Conservation (phyloP, 164 flowering plant species). For the Annona cherimola region DNA sequence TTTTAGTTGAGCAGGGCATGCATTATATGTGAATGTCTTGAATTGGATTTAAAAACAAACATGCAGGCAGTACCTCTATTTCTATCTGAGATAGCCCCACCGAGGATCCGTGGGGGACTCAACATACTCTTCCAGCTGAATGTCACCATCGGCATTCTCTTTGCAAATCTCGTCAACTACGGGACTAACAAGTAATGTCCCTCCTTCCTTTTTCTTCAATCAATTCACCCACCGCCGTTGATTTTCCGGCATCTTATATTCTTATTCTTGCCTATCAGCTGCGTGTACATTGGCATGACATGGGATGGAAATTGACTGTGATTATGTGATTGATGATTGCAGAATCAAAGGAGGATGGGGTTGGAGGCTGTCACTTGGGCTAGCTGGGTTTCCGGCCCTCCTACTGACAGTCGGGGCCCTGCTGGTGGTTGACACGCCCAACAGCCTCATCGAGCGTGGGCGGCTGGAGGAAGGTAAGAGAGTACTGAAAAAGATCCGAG, state of each 20-base stretch:
- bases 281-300: too few species aligned
- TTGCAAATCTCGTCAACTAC: conserved; percentile 87
- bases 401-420: conserved; percentile 69
- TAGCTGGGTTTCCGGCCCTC: conserved; percentile 78
- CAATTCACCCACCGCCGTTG: too few species aligned
- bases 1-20: too few species aligned
- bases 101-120: conserved; percentile 84
- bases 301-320: too few species aligned
- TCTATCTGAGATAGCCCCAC: conserved; percentile 94
- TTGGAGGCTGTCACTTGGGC: conserved; percentile 84
- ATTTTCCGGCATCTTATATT: background rate
- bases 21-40: background rate
- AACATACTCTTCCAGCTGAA: conserved; percentile 91
- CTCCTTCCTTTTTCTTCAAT: background rate
- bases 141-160: conserved; percentile 90
- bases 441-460: conserved; percentile 88
- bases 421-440: conserved; percentile 78
- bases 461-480: conserved; percentile 45
- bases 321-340: conserved; percentile 1
- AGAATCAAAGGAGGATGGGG: conserved; percentile 88
- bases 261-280: too few species aligned
- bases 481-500: conserved; percentile 24
- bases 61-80: conserved; percentile 88
- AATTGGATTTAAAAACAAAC: background rate
- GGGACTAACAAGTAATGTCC: conserved; percentile 72